A percentile compares a stretch with the other conserved stretches of the same genome.
phyloP scores from a whole-genome alignment of 805 yeast species.

The Sungouiella blattae region DNA sequence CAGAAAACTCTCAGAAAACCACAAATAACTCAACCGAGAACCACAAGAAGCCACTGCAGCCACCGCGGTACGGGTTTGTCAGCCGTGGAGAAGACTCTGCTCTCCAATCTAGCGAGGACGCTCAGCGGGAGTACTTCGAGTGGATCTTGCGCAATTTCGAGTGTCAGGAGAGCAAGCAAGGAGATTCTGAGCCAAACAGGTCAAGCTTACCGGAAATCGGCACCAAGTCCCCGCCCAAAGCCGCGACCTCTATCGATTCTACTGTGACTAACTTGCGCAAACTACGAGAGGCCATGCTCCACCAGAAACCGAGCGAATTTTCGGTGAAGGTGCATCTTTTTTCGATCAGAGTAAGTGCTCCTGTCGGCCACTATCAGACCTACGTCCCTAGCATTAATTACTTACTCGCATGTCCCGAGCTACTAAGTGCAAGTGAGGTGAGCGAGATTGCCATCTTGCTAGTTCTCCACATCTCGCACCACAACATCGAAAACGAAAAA shows the following conservation, averaged over 20 bases:
- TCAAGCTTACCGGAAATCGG: no score
- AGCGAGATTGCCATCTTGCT: slow-evolving; percentile 40
- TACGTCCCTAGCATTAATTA: slow-evolving; percentile 51
- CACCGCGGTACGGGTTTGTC: slow-evolving; percentile 44
- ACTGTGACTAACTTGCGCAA: slow-evolving; percentile 40
- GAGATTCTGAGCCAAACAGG: no score
- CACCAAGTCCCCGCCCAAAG: background rate
- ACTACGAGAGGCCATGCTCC: slow-evolving; percentile 52
- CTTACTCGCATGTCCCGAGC: slow-evolving; percentile 21
- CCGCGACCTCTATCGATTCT: background rate
- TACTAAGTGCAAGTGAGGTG: slow-evolving; percentile 27
- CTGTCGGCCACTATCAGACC: slow-evolving; percentile 48
- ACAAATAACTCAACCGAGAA: no score
- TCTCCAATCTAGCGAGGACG: slow-evolving; percentile 42
- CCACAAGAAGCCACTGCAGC: background rate
- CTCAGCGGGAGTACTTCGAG: slow-evolving; percentile 39
- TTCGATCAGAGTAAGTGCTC: slow-evolving; percentile 45
- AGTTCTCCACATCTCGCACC: slow-evolving; percentile 45
- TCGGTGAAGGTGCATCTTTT: slow-evolving; percentile 44
- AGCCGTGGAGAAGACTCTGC: slow-evolving; percentile 58
- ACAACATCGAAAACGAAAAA: slow-evolving; percentile 26
- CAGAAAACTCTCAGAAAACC: no score
- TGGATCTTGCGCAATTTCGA: slow-evolving; percentile 23
- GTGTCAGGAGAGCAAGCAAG: background rate
- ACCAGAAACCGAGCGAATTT: slow-evolving; percentile 34